phyloP scores from a whole-genome alignment of 495 filamentous ascomycete species.

The Penicillium ucsense region DNA sequence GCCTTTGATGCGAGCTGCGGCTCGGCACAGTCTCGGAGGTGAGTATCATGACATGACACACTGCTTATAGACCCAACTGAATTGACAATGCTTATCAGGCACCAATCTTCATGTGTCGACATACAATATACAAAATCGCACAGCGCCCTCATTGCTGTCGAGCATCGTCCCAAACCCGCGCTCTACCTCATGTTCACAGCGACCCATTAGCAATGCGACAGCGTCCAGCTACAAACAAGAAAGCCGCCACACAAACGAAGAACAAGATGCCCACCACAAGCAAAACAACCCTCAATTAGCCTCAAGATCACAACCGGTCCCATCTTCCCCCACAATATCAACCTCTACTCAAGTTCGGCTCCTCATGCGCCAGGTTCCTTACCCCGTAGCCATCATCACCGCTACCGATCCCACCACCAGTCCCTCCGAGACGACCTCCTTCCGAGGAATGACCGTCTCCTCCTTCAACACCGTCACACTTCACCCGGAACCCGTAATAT shows the following conservation, averaged over 20 bases:
- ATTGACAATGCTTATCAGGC: background rate
- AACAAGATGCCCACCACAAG: background rate
- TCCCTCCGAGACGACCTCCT: slow-evolving; percentile 13
- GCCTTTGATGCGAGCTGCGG: slow-evolving; percentile 17
- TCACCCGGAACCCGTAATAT: slow-evolving; percentile 54
- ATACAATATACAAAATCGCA: no score
- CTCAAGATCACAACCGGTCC: background rate
- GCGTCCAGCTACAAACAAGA: background rate
- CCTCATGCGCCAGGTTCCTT: slow-evolving; percentile 60
- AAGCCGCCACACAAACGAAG: background rate
- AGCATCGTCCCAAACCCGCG: background rate
- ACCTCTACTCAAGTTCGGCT: slow-evolving; percentile 40
- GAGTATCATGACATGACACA: background rate
- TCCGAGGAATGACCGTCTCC: slow-evolving; percentile 68
- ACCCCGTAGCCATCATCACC: slow-evolving; percentile 68
- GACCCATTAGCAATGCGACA: slow-evolving; percentile 11
- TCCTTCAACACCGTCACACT: slow-evolving; percentile 72
- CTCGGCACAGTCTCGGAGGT: slow-evolving; percentile 17
- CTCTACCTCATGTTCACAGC: slow-evolving; percentile 4
- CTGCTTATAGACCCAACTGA: background rate
- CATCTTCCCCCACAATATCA: slow-evolving; percentile 5
- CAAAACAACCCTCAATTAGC: background rate
- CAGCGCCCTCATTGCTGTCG: no score
- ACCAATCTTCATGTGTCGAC: no score
- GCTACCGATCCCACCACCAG: slow-evolving; percentile 25